Evolutionary conservation across 257 asterid genomes (phyloP).

Genomic region (Solanum appendiculatum): DNA sequence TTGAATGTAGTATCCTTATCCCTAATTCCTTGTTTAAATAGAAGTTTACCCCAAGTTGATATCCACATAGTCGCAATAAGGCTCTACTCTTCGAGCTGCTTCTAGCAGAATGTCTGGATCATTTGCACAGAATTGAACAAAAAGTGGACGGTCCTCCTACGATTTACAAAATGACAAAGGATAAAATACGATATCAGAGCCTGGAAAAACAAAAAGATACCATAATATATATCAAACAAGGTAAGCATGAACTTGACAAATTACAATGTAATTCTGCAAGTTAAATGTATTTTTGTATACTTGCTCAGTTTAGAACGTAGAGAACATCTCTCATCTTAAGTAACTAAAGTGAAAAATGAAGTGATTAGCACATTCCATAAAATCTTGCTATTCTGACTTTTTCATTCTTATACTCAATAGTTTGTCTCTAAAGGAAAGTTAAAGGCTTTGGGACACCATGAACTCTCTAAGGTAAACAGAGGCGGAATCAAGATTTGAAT

Average conservation of each 20-base stretch:
- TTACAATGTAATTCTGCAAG: neutral
- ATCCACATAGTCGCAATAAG: conserved; percentile 79
- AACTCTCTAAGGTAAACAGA: no score
- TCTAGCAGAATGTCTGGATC: conserved; percentile 76
- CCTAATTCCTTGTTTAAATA: neutral
- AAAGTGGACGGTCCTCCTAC: conserved; percentile 92
- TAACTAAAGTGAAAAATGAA: neutral
- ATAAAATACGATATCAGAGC: neutral
- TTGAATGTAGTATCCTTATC: neutral
- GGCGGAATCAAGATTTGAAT: no score
- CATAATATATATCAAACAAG: neutral
- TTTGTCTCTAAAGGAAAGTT: neutral
- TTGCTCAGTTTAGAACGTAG: neutral
- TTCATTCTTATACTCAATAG: neutral
- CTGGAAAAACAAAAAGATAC: neutral
- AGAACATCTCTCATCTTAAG: neutral
- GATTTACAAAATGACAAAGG: neutral
- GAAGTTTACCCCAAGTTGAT: conserved; percentile 73
- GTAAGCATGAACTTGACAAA: neutral
- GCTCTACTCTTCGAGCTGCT: conserved; percentile 87
- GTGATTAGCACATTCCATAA: neutral
- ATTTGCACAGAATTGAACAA: conserved; percentile 97
- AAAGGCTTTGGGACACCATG: neutral
- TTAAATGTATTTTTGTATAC: neutral
- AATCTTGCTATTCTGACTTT: neutral